Evolutionary conservation across 495 filamentous ascomycete species (phyloP).

Genomic region (Gamarada debralockiae): DNA sequence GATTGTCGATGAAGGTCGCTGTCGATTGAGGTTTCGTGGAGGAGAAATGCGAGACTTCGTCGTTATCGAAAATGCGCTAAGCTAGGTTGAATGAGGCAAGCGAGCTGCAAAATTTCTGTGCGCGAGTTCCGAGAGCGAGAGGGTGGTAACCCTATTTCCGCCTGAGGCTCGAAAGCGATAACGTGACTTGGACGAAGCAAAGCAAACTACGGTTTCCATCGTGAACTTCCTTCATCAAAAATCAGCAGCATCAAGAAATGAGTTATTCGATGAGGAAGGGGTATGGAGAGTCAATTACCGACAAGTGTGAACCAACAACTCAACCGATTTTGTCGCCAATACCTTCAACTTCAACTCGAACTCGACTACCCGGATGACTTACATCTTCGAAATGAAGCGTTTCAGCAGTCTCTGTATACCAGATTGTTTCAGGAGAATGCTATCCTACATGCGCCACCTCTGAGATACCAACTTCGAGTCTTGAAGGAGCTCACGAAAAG

Average conservation of each 20-base stretch:
- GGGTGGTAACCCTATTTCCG: slow-evolving; percentile 13
- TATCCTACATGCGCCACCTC: slow-evolving; percentile 51
- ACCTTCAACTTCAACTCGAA: slow-evolving; percentile 57
- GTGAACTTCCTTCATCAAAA: not conserved
- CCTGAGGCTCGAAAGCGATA: not conserved
- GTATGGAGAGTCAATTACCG: slow-evolving; percentile 17
- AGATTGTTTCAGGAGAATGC: slow-evolving; percentile 57
- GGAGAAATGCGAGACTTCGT: slow-evolving; percentile 1
- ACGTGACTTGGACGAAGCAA: not conserved
- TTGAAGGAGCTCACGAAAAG: slow-evolving; percentile 63
- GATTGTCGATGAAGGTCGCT: slow-evolving; percentile 22
- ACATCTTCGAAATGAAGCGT: slow-evolving; percentile 44
- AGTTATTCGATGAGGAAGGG: slow-evolving; percentile 12
- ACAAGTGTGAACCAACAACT: slow-evolving; percentile 25
- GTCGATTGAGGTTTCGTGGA: slow-evolving; percentile 14
- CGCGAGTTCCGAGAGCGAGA: not conserved
- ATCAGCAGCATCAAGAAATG: slow-evolving; percentile 3
- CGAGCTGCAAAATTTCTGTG: not conserved
- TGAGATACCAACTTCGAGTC: slow-evolving; percentile 63
- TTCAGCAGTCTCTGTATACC: slow-evolving; percentile 60
- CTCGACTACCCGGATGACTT: slow-evolving; percentile 52
- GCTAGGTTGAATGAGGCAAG: slow-evolving; percentile 4
- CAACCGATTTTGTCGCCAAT: slow-evolving; percentile 54
- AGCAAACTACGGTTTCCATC: not conserved
- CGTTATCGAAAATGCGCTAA: slow-evolving; percentile 18